Conservation (phyloP, 768 basidiomycete genomes). For the Gloeophyllum trabeum region DNA sequence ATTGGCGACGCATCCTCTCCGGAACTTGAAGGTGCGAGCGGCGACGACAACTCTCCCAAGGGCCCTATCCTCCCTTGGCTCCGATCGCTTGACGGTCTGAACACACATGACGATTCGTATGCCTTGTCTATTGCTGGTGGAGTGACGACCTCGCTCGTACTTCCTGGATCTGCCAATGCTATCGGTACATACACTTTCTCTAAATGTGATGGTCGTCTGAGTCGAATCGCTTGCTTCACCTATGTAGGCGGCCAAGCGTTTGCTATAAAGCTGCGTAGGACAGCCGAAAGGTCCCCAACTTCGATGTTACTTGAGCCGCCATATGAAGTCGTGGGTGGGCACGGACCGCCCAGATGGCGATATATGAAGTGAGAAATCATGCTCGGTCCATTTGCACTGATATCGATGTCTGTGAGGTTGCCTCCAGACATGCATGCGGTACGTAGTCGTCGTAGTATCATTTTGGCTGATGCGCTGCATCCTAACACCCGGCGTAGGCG, state of each 20-base stretch:
- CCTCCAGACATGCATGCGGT: conserved; percentile 49
- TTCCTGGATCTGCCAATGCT: conserved; percentile 24
- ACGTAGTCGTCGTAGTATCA: conserved; percentile 11
- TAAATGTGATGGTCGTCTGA: too few relatives aligned
- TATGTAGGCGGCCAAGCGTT: conserved; percentile 36
- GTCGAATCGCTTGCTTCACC: neutral
- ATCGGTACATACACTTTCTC: conserved; percentile 12
- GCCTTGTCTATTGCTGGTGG: conserved; percentile 31
- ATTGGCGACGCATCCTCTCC: conserved; percentile 45
- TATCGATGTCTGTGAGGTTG: conserved; percentile 2
- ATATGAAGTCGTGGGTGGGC: conserved; percentile 21
- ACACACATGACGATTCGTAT: conserved; percentile 31
- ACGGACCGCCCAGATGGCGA: conserved; percentile 31
- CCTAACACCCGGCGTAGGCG: too few relatives aligned
- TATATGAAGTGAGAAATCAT: conserved; percentile 55
- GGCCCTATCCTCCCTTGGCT: conserved; percentile 19
- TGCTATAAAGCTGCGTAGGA: conserved; percentile 36
- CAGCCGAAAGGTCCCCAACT: conserved; percentile 31
- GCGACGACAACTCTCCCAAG: conserved; percentile 45
- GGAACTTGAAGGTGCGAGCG: conserved; percentile 29
- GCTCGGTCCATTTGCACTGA: neutral
- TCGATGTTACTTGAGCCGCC: conserved; percentile 41
- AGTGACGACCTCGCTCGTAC: conserved; percentile 32
- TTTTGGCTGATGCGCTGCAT: too few relatives aligned
- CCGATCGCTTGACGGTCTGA: conserved; percentile 31